Evolutionary conservation across 139 green algal genomes (phyloP).

Genomic region (Parachlorella kessleri): DNA sequence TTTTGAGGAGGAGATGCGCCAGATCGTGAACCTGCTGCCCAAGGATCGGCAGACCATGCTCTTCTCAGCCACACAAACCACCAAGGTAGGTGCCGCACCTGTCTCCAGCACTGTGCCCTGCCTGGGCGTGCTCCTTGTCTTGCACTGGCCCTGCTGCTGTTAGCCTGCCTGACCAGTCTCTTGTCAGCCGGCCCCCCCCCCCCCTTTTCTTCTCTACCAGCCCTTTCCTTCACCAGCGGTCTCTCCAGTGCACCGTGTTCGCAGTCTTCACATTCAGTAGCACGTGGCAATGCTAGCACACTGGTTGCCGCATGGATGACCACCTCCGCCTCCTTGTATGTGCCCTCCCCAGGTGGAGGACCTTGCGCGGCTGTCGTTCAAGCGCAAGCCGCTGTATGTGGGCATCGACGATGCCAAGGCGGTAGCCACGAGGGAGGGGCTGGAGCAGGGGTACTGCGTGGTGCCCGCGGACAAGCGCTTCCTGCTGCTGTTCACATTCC

Average conservation of each 20-base stretch:
- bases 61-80: constrained; percentile 98
- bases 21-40: constrained; percentile 95
- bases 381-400: constrained; percentile 93
- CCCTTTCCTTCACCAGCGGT: no score
- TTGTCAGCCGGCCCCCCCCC: background rate
- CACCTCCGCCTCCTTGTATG: no score
- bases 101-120: no score
- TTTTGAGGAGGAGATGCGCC: constrained; percentile 98
- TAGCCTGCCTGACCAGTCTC: no score
- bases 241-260: no score
- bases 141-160: no score
- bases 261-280: no score
- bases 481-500: constrained; percentile 98
- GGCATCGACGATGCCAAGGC: constrained; percentile 89
- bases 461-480: constrained; percentile 91
- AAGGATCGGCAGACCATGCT: constrained; percentile 98
- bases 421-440: constrained; percentile 78
- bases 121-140: no score
- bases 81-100: constrained; percentile 75
- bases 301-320: no score
- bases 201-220: background rate
- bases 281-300: no score
- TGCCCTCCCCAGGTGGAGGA: constrained; percentile 91
- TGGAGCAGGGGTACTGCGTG: constrained; percentile 98
- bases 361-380: constrained; percentile 94